These are phyloP conservation scores for Sporisorium sorghi DNA, from an alignment of 1,284 basidiomycete species.

Conservation along the genomic window DNA sequence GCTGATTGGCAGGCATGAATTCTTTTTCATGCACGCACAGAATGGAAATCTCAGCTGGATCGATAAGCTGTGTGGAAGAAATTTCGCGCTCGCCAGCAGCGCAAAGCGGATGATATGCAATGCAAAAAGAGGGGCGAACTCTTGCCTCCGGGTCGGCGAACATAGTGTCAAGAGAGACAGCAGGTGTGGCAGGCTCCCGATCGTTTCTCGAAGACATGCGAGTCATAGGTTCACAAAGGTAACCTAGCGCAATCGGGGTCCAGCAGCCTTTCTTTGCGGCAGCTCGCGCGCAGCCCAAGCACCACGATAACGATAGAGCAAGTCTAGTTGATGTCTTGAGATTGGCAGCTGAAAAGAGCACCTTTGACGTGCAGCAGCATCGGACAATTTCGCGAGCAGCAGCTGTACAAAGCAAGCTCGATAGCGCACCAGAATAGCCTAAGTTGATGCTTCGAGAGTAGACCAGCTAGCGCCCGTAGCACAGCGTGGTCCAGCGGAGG, in stretches of 20 bases:
- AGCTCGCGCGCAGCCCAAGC: background rate
- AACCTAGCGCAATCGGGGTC: too few relatives aligned
- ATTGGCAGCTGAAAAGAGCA: background rate
- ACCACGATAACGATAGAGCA: background rate
- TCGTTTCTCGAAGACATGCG: background rate
- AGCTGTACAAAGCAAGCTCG: too few relatives aligned
- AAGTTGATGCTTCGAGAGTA: too few relatives aligned
- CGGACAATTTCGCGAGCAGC: slow-evolving; percentile 12
- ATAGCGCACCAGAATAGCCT: too few relatives aligned
- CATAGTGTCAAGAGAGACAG: background rate
- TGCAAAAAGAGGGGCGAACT: too few relatives aligned
- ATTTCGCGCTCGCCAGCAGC: too few relatives aligned
- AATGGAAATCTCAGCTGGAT: too few relatives aligned
- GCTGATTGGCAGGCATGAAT: too few relatives aligned
- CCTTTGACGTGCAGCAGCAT: background rate
- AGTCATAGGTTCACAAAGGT: background rate
- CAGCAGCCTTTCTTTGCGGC: slow-evolving; percentile 6
- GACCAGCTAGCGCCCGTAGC: slow-evolving; percentile 30
- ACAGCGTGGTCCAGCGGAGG: slow-evolving; percentile 32
- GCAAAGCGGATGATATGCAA: too few relatives aligned
- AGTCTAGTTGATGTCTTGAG: background rate
- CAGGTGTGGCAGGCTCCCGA: slow-evolving; percentile 21
- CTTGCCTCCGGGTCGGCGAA: background rate
- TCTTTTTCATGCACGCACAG: too few relatives aligned
- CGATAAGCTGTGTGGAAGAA: too few relatives aligned